Conservation (phyloP, 78 protist genomes). For the Capsaspora owczarzaki region DNA sequence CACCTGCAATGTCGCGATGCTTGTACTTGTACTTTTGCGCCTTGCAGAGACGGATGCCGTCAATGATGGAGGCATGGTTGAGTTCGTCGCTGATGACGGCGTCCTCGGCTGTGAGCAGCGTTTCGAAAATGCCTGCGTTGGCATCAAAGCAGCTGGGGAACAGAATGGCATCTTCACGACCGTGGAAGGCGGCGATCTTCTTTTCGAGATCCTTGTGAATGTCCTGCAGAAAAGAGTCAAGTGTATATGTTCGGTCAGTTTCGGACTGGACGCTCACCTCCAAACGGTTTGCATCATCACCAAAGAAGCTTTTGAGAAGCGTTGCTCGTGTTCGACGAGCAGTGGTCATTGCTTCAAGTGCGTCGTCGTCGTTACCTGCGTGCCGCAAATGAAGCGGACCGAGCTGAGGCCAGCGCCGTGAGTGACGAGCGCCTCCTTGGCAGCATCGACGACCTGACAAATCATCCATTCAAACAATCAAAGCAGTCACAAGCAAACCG, state of each 20-base stretch:
- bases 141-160: slow-evolving; percentile 71
- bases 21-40: slow-evolving; percentile 23
- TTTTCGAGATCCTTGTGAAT: slow-evolving; percentile 61
- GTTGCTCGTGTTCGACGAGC: too few species aligned
- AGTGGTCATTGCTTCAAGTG: not conserved
- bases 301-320: too few species aligned
- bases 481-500: too few species aligned
- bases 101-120: slow-evolving; percentile 49
- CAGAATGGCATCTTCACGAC: slow-evolving; percentile 56
- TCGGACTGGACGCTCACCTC: too few species aligned
- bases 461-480: too few species aligned
- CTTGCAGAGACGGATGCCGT: slow-evolving; percentile 72
- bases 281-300: too few species aligned
- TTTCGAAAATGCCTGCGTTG: slow-evolving; percentile 66
- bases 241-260: too few species aligned
- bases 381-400: slow-evolving; percentile 77
- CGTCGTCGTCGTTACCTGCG: too few species aligned
- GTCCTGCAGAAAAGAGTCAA: too few species aligned
- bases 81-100: slow-evolving; percentile 59
- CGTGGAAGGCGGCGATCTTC: slow-evolving; percentile 34
- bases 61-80: slow-evolving; percentile 75
- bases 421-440: slow-evolving; percentile 28
- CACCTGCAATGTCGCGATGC: slow-evolving; percentile 46
- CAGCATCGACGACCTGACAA: too few species aligned
- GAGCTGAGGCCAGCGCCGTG: slow-evolving; percentile 51